Percentiles rank a stretch among this genome's conserved stretches.
Evolutionary conservation across 805 yeast genomes (phyloP).

Genomic region (Candida taoyuanica): DNA sequence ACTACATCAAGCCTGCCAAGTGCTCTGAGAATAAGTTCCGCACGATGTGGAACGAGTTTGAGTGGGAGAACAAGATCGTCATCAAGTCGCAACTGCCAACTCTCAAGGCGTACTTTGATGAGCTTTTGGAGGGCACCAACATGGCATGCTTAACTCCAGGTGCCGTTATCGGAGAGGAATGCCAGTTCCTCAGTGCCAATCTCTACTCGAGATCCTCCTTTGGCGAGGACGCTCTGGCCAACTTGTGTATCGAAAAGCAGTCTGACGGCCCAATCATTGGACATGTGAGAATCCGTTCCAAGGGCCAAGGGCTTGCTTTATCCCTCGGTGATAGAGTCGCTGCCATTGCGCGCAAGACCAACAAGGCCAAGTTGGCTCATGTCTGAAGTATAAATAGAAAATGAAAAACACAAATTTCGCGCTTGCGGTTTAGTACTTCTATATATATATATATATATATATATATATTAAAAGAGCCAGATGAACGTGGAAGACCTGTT

Average conservation of each 20-base stretch:
- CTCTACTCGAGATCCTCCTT: conserved; percentile 87
- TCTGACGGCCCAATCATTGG: conserved; percentile 77
- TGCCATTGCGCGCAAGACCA: conserved; percentile 60
- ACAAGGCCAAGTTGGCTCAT: conserved; percentile 31
- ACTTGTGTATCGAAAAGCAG: conserved; percentile 84
- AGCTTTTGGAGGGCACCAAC: conserved; percentile 75
- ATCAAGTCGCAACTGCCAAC: conserved; percentile 65
- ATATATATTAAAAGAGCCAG: too few species aligned
- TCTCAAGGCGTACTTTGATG: conserved; percentile 73
- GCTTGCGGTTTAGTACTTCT: too few species aligned
- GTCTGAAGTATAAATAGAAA: too few species aligned
- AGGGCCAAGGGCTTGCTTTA: conserved; percentile 96
- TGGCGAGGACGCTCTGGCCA: conserved; percentile 97
- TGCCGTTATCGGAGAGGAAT: conserved; percentile 83
- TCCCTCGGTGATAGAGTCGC: conserved; percentile 94
- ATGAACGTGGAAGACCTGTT: conserved; percentile 1
- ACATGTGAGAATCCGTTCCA: conserved; percentile 92
- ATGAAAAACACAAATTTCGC: too few species aligned
- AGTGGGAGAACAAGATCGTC: conserved; percentile 98
- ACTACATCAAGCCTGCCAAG: conserved; percentile 92
- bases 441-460: too few species aligned
- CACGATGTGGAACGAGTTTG: conserved; percentile 98
- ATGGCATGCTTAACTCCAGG: conserved; percentile 93
- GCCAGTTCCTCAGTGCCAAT: conserved; percentile 91
- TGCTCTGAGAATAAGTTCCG: conserved; percentile 89